Base-by-base conservation (phyloP, 176 grass and related monocot genomes). In the Aegilops sharonensis region DNA sequence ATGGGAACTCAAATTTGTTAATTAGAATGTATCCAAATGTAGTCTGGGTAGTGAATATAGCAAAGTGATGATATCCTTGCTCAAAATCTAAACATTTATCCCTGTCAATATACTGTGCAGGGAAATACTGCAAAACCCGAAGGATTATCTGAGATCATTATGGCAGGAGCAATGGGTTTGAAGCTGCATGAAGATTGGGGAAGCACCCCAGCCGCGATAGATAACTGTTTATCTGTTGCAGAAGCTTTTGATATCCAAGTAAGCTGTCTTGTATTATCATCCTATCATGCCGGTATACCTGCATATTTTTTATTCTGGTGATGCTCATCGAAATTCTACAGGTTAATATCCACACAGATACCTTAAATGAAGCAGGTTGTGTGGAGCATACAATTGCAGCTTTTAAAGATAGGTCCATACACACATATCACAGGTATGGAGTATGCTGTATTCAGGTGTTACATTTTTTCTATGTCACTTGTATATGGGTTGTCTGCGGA, bases 311-410 rank as follows among this genome's bases (percentile, higher is more conserved):
- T 85, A 32, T 52, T 85, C 40, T 64, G 23, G 14, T 68, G 65
- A 84, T 87, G 34, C 32, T 87, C 71, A 79, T 81, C 72, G 65
- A 57, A 84, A 91, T 69, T 91, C 45, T 56, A 77, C 91, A 98
- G 96, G 96, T 95, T 31, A 98, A 98, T 89, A 98, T 98, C 37
- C 96, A 98, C 86, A 98, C 96, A 32, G 96, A 98, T 79, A 98
- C 93, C 59, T 85, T 98, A 90, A 98, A 98, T 61, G 96, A 98
- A 89, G 91, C 96, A 66, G 96, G 96, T 70, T 98, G 96, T 21
- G 96, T 98, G 72, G 96, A 98, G 81, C 96, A 98, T 89, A 89
- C 96, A 62, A 91, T 98, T 82, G 93, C 89, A 88, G 96, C 96
- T 64, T 95, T 98, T 86, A 98, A 91, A 85, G 88, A 92, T 83